Conservation (phyloP, 805 yeast species). For the Zygotorulaspora florentina region DNA sequence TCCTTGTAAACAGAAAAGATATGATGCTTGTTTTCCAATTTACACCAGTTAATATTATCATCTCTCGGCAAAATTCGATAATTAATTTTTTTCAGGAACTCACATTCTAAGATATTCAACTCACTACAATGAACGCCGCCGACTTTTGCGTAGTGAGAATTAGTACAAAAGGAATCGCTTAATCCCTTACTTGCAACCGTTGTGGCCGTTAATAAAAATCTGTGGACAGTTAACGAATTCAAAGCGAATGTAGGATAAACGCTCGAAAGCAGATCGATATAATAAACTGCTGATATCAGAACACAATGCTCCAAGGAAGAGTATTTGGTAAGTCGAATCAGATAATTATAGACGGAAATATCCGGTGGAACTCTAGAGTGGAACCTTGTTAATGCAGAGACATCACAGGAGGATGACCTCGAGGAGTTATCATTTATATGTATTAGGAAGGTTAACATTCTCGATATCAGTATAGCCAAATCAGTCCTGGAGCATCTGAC, state of each 20-base stretch:
- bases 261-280: slow-evolving; percentile 77
- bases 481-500: slow-evolving; percentile 66
- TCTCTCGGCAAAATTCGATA: slow-evolving; percentile 68
- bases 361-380: slow-evolving; percentile 92
- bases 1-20: slow-evolving; percentile 15
- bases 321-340: slow-evolving; percentile 72
- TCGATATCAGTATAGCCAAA: slow-evolving; percentile 62
- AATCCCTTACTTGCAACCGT: slow-evolving; percentile 86
- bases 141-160: slow-evolving; percentile 89
- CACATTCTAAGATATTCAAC: slow-evolving; percentile 81
- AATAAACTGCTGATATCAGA: slow-evolving; percentile 76
- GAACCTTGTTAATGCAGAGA: slow-evolving; percentile 63
- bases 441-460: slow-evolving; percentile 78
- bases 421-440: slow-evolving; percentile 56
- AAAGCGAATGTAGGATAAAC: slow-evolving; percentile 76
- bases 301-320: slow-evolving; percentile 84
- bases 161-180: slow-evolving; percentile 92
- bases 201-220: slow-evolving; percentile 85
- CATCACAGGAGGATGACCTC: neutral
- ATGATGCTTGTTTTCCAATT: slow-evolving; percentile 29
- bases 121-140: slow-evolving; percentile 88
- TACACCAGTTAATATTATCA: slow-evolving; percentile 38
- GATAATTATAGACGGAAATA: slow-evolving; percentile 73
- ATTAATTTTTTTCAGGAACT: slow-evolving; percentile 73
- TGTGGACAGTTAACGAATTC: slow-evolving; percentile 88